A percentile compares a stretch with the other conserved stretches of the same genome.
Conservation (phyloP, 257 asterid genomes). For the Echium plantagineum region DNA sequence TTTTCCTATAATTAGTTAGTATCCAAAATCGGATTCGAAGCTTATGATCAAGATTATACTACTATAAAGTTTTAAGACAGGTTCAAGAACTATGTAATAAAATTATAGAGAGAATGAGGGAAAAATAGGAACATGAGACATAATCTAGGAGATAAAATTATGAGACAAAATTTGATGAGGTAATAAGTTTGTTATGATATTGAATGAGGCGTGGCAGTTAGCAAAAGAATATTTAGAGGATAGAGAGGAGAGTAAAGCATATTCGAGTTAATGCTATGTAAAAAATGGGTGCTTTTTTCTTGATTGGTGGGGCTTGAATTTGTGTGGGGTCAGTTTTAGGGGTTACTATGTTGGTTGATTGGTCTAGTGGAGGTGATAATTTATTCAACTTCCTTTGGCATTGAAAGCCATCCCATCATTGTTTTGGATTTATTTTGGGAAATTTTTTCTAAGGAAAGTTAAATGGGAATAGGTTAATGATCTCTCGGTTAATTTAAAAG, state of each 20-base stretch:
- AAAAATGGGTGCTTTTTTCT: slow-evolving; percentile 4
- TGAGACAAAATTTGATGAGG: background rate
- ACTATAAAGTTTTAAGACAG: background rate
- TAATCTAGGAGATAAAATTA: background rate
- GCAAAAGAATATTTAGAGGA: slow-evolving; percentile 20
- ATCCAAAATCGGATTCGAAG: background rate
- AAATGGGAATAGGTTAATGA: too few relatives aligned
- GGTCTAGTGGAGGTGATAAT: background rate
- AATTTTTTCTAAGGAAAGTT: too few relatives aligned
- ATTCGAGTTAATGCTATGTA: too few relatives aligned
- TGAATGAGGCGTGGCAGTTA: background rate
- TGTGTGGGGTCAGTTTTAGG: slow-evolving; percentile 1
- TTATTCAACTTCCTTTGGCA: background rate
- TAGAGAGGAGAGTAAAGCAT: slow-evolving; percentile 53
- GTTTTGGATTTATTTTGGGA: too few relatives aligned
- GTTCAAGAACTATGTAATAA: background rate
- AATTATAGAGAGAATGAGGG: slow-evolving; percentile 3
- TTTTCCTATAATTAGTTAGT: background rate
- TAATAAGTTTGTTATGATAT: background rate
- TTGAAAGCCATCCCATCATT: too few relatives aligned
- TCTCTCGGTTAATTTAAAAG: too few relatives aligned
- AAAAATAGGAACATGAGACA: background rate
- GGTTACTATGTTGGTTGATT: background rate
- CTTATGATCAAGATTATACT: background rate
- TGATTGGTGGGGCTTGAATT: slow-evolving; percentile 1